phyloP scores from a whole-genome alignment of 495 filamentous ascomycete genomes.

The Podospora appendiculata region DNA sequence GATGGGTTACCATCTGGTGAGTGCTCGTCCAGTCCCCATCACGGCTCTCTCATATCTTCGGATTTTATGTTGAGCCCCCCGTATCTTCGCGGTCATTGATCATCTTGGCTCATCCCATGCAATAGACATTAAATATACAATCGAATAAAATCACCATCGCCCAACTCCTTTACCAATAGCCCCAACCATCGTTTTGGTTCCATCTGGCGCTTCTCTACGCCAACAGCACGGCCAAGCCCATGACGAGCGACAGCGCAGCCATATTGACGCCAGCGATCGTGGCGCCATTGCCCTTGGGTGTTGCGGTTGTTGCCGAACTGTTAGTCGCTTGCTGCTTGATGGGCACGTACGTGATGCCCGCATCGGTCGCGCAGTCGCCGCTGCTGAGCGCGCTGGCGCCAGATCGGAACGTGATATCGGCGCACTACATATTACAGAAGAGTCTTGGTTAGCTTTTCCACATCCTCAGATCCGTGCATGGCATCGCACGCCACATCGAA shows the following conservation, averaged over 20 bases:
- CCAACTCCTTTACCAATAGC: neutral
- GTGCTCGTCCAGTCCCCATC: too few species aligned
- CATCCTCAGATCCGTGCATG: too few species aligned
- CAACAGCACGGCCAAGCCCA: slow-evolving; percentile 48
- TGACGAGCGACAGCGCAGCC: slow-evolving; percentile 40
- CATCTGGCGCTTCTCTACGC: slow-evolving; percentile 20
- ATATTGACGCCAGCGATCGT: slow-evolving; percentile 14
- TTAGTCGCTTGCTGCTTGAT: slow-evolving; percentile 8
- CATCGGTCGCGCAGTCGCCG: slow-evolving; percentile 41
- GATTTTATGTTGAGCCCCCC: too few species aligned
- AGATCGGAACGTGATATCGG: slow-evolving; percentile 51
- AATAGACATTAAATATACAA: too few species aligned
- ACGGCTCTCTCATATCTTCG: too few species aligned
- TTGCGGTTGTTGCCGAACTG: neutral
- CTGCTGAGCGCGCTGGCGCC: slow-evolving; percentile 30
- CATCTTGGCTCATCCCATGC: too few species aligned
- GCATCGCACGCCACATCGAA: neutral
- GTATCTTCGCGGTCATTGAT: too few species aligned
- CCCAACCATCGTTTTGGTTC: neutral
- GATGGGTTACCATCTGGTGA: too few species aligned
- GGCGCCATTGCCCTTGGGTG: slow-evolving; percentile 5
- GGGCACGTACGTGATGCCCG: slow-evolving; percentile 20
- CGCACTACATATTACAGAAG: slow-evolving; percentile 37
- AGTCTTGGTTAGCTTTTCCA: neutral
- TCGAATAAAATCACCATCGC: neutral